These are phyloP conservation scores for Trametes meyenii DNA, from an alignment of 768 basidiomycete species.

Conservation along the genomic window DNA sequence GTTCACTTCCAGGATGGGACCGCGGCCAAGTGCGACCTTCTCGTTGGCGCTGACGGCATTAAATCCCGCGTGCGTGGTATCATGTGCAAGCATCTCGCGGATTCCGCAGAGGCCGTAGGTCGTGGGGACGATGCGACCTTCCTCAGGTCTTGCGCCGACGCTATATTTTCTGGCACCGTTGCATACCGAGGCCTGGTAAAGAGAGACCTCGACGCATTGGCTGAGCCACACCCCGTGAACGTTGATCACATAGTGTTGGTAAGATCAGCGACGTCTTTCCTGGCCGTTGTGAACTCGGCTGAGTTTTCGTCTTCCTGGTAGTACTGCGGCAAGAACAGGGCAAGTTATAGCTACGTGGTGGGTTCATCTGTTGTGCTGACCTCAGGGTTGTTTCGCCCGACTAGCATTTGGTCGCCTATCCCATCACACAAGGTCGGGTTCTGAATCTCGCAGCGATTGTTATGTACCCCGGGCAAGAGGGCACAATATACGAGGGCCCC, in stretches of 20 bases:
- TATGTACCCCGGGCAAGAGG: neutral
- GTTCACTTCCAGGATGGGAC: conserved; percentile 32
- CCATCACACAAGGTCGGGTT: conserved; percentile 10
- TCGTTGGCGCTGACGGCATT: conserved; percentile 34
- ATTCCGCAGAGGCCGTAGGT: neutral
- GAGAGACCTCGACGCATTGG: neutral
- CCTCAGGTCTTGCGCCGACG: neutral
- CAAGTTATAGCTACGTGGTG: neutral
- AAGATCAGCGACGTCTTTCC: neutral
- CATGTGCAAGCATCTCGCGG: conserved; percentile 12
- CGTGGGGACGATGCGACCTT: neutral
- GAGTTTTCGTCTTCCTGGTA: neutral
- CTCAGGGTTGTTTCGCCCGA: neutral
- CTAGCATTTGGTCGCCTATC: conserved; percentile 18
- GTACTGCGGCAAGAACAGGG: conserved; percentile 21
- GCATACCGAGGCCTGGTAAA: conserved; percentile 10
- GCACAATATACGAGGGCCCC: conserved; percentile 8
- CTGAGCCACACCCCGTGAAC: neutral
- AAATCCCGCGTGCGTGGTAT: conserved; percentile 20
- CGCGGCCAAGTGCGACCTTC: conserved; percentile 29
- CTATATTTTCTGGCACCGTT: neutral
- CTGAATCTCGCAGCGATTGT: conserved; percentile 9
- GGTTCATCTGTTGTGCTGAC: too few species aligned
- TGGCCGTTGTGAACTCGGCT: neutral
- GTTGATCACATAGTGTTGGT: neutral